Percentiles rank a stretch among this genome's conserved stretches.
phyloP scores from a whole-genome alignment of 345 rosid genomes.

The Noccaea caerulescens region DNA sequence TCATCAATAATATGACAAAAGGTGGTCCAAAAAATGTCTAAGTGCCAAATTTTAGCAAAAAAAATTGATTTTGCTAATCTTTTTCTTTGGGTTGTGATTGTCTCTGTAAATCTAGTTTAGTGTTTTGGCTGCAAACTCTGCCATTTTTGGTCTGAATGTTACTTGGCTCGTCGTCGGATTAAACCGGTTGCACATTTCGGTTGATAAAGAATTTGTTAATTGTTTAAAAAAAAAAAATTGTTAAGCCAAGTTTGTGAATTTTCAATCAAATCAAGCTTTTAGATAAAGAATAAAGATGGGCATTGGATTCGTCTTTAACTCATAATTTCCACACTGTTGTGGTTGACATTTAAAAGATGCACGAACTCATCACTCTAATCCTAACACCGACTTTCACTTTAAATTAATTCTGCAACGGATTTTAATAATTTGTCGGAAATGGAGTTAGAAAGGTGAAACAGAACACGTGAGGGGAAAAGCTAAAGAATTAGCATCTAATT shows the following conservation, averaged over 20 bases:
- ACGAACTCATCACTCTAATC: conserved; percentile 30
- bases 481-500: conserved; percentile 20
- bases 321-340: conserved; percentile 23
- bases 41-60: neutral
- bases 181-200: conserved; percentile 30
- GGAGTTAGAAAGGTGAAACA: conserved; percentile 33
- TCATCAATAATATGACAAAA: conserved; percentile 15
- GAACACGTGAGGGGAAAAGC: conserved; percentile 33
- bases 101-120: conserved; percentile 1
- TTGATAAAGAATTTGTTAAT: conserved; percentile 25
- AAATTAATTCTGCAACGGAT: conserved; percentile 2
- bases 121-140: neutral
- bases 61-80: neutral
- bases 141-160: conserved; percentile 3
- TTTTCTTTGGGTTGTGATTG: neutral
- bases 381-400: conserved; percentile 36
- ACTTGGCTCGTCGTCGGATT: neutral
- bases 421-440: conserved; percentile 24
- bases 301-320: conserved; percentile 28
- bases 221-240: no score
- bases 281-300: conserved; percentile 18
- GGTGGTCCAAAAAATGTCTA: neutral
- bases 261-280: conserved; percentile 17
- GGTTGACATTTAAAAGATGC: conserved; percentile 39
- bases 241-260: conserved; percentile 13